Base-by-base conservation (phyloP, 2,329 filamentous ascomycete species). In the Trichoderma citrinoviride region DNA sequence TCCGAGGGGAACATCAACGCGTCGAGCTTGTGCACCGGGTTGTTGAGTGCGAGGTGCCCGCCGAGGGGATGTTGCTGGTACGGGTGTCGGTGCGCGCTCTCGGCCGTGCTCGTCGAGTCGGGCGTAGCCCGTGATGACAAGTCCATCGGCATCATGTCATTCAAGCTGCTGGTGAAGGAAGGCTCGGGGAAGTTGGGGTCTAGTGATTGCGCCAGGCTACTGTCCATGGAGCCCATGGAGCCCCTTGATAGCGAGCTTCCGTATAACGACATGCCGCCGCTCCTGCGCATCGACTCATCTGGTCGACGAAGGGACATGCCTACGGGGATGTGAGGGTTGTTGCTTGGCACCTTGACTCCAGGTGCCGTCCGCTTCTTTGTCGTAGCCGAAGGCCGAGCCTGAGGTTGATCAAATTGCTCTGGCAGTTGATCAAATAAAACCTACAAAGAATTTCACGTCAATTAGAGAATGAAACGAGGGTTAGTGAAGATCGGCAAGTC, bases 341-440 rank as follows among this genome's bases (percentile, higher is more conserved):
- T 73, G 47, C 61, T 75, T 66, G 67, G 72, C 27, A 74, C 66
- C 19, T 79, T 79, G 12, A 68, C 68, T 15, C 68, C 68, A 6
- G 84, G 81, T 0, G 85, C 84, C 3, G 85, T 80, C 41, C 86
- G 81, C 73, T 88, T 88, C 72, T 83, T 87, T 12, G 79, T 83
- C 61, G 76, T 77, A 25, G 73, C 70, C 17, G 76, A 73, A 52
- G 74, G 78, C 50, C 73, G 71, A 65, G 46, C 6, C 7, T 76
- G 79, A 55, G 73, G 76, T 64, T 78, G 85, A 70, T 88, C 89
- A 40, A 96, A 80, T 64, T 84, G 84, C 57, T 90, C 88, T 1
- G 93, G 92, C 1, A 98, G 78, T 72, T 93, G 87, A 66, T 95
- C 91, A 74, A 98, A 97, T 7, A 97, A 83, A 55, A 83, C 83